Percentiles rank a stretch among this genome's conserved stretches.
Evolutionary conservation across 2,329 filamentous ascomycete species (phyloP).

Genomic region (Aspergillus aculeatus): DNA sequence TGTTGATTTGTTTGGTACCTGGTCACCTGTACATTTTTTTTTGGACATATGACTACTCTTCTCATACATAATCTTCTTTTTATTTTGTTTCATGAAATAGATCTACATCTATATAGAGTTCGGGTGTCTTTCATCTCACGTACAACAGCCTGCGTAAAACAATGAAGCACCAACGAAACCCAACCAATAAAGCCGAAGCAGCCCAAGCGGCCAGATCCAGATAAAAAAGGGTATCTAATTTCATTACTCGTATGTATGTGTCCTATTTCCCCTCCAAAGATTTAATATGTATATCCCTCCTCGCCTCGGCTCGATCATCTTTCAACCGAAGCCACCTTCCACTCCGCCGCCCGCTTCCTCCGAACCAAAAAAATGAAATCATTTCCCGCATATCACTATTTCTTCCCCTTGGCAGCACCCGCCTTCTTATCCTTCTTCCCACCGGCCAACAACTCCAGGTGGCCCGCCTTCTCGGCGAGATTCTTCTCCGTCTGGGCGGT

Average conservation of each 20-base stretch:
- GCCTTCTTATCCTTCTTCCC: constrained; percentile 60
- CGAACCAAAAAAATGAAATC: not conserved
- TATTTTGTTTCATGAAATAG: not conserved
- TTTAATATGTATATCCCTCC: not conserved
- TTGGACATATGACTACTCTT: constrained; percentile 7
- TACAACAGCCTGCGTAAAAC: too few species aligned
- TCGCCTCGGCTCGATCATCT: too few species aligned
- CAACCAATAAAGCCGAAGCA: not conserved
- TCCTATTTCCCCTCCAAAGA: not conserved
- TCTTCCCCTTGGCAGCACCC: constrained; percentile 27
- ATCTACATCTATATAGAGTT: too few species aligned
- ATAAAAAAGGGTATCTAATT: constrained; percentile 17
- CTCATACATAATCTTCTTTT: not conserved
- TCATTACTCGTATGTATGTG: constrained; percentile 14
- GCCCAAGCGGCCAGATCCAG: too few species aligned
- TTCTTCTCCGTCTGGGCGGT: constrained; percentile 65
- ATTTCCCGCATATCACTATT: not conserved
- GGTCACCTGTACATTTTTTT: not conserved
- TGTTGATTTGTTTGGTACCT: constrained; percentile 1
- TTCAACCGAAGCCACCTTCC: too few species aligned
- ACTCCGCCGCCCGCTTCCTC: too few species aligned
- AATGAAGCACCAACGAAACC: not conserved
- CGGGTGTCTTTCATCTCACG: too few species aligned
- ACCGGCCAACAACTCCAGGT: constrained; percentile 66
- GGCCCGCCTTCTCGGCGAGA: constrained; percentile 65